Evolutionary conservation across 805 yeast genomes (phyloP).

Genomic region (Candida sakaeoensis): DNA sequence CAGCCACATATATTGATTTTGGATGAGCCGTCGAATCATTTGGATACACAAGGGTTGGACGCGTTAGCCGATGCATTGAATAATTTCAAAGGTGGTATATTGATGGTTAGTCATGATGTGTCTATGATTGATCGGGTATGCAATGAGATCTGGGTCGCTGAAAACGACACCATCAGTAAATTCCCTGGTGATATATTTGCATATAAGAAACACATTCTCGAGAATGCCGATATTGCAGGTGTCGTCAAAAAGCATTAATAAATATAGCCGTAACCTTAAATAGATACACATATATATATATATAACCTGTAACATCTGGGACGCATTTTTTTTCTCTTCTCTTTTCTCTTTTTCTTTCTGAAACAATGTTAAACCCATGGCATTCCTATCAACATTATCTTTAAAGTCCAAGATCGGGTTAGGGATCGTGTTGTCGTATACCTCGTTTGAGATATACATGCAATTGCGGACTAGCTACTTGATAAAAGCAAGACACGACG

Average conservation of each 20-base stretch:
- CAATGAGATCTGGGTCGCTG: slow-evolving; percentile 94
- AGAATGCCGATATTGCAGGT: slow-evolving; percentile 76
- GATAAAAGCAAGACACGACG: slow-evolving; percentile 43
- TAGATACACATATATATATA: too few species aligned
- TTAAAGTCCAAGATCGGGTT: slow-evolving; percentile 36
- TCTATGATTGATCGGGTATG: slow-evolving; percentile 84
- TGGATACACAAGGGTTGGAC: slow-evolving; percentile 97
- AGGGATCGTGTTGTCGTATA: slow-evolving; percentile 50
- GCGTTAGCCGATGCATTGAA: slow-evolving; percentile 88
- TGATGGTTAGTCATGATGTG: slow-evolving; percentile 98
- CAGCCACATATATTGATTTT: slow-evolving; percentile 88
- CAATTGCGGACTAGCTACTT: slow-evolving; percentile 52
- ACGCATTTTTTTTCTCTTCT: slow-evolving; percentile 1
- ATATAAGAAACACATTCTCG: slow-evolving; percentile 84
- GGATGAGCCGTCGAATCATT: slow-evolving; percentile 98
- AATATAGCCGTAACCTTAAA: too few species aligned
- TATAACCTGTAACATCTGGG: too few species aligned
- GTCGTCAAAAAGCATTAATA: slow-evolving; percentile 81
- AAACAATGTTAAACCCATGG: slow-evolving; percentile 2
- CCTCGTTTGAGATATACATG: slow-evolving; percentile 63
- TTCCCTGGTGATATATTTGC: slow-evolving; percentile 82
- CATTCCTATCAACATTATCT: slow-evolving; percentile 15
- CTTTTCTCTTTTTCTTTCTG: neutral
- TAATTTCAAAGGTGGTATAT: slow-evolving; percentile 88
- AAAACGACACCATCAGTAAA: slow-evolving; percentile 71